Conservation (phyloP, 163 green algal species). For the Prototheca wickerhamii region DNA sequence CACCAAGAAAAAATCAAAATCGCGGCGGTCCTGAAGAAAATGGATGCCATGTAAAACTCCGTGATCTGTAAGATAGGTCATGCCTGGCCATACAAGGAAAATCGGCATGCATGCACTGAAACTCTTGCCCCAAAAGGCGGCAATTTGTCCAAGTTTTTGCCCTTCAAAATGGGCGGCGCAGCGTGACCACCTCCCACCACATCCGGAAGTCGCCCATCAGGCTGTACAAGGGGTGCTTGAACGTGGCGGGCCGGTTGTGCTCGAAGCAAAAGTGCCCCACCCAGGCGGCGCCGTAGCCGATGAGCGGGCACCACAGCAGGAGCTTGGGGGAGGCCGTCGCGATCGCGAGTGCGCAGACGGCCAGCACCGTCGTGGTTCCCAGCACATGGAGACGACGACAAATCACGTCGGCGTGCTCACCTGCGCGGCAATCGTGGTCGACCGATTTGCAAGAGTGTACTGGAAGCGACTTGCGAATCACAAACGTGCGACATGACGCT, state of each 20-base stretch:
- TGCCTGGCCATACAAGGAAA: too few species aligned
- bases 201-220: constrained; percentile 28
- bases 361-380: constrained; percentile 28
- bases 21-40: not conserved
- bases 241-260: constrained; percentile 50
- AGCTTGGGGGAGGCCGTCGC: constrained; percentile 3
- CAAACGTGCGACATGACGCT: not conserved
- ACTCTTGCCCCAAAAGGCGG: too few species aligned
- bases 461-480: not conserved
- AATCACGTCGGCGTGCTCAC: constrained; percentile 19
- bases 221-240: constrained; percentile 43
- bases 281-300: constrained; percentile 43
- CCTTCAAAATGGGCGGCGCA: constrained; percentile 6
- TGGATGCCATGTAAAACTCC: too few species aligned
- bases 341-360: constrained; percentile 9
- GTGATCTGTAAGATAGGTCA: too few species aligned
- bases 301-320: constrained; percentile 15
- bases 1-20: not conserved
- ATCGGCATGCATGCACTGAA: not conserved
- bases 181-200: constrained; percentile 9
- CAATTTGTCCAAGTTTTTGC: not conserved
- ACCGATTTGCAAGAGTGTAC: not conserved
- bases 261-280: constrained; percentile 47
- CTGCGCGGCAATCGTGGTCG: not conserved
- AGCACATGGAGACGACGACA: constrained; percentile 40